Evolutionary conservation across 73 alveolate species (phyloP).

Genomic region (Tetrahymena borealis): DNA sequence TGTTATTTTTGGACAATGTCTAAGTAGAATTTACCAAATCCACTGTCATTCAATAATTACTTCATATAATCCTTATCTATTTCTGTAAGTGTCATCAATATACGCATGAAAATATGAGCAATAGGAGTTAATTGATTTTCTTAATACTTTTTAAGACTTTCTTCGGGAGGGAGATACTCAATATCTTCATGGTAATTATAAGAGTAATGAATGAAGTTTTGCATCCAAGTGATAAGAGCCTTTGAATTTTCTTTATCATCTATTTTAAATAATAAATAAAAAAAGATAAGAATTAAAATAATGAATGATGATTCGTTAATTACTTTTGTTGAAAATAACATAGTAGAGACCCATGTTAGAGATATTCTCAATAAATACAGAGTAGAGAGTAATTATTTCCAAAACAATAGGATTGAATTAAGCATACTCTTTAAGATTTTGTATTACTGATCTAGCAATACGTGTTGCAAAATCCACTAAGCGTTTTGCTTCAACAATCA

Average conservation of each 20-base stretch:
- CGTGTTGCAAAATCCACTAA: background rate
- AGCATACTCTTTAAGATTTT: background rate
- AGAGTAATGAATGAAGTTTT: background rate
- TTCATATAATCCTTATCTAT: background rate
- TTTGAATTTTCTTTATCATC: background rate
- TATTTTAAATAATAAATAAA: background rate
- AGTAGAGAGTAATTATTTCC: background rate
- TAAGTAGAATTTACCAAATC: background rate
- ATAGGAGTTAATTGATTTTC: background rate
- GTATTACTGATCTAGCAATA: background rate
- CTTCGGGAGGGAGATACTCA: background rate
- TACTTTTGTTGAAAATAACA: background rate
- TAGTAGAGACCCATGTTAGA: background rate
- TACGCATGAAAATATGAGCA: background rate
- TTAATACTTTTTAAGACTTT: background rate
- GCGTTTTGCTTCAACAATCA: background rate
- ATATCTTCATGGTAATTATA: background rate
- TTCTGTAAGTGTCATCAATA: background rate
- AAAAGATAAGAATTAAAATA: background rate
- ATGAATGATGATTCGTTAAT: background rate
- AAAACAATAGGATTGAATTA: background rate
- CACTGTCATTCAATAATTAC: background rate
- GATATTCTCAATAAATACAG: background rate
- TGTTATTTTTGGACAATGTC: background rate
- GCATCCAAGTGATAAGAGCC: background rate